A percentile compares a stretch with the other conserved stretches of the same genome.
These are phyloP conservation scores for Pestalotiopsis fici DNA, from an alignment of 2,329 filamentous ascomycete genomes.

Conservation along the genomic window DNA sequence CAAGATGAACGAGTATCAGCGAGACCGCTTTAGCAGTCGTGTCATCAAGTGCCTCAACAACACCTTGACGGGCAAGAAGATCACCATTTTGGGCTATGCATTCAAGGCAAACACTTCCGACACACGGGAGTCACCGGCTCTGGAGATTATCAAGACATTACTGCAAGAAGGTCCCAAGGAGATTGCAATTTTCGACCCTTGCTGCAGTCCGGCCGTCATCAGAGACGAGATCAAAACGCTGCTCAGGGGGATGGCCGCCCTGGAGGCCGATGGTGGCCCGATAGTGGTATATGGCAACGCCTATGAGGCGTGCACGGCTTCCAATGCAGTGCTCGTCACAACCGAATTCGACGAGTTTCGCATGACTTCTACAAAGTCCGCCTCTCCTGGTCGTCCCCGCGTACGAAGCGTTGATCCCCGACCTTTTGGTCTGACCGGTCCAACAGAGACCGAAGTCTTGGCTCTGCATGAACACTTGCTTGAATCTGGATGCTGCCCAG, in stretches of 20 bases:
- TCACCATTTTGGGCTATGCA: slow-evolving; percentile 73
- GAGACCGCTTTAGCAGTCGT: slow-evolving; percentile 66
- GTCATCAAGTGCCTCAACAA: slow-evolving; percentile 69
- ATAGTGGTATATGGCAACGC: slow-evolving; percentile 49
- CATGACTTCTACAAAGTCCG: background rate
- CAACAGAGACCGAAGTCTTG: slow-evolving; percentile 47
- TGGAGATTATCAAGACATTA: slow-evolving; percentile 67
- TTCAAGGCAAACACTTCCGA: slow-evolving; percentile 82
- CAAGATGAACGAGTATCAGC: slow-evolving; percentile 76
- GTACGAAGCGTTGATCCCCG: slow-evolving; percentile 44
- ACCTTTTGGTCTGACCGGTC: slow-evolving; percentile 38
- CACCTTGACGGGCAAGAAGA: slow-evolving; percentile 69
- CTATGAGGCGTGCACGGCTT: slow-evolving; percentile 49
- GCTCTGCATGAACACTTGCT: slow-evolving; percentile 48
- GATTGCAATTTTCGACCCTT: slow-evolving; percentile 70
- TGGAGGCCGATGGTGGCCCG: slow-evolving; percentile 40
- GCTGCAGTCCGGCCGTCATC: slow-evolving; percentile 53
- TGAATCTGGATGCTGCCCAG: slow-evolving; percentile 21
- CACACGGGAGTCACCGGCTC: slow-evolving; percentile 69
- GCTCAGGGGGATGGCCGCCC: slow-evolving; percentile 31
- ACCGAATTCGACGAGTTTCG: slow-evolving; percentile 53
- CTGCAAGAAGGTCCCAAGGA: slow-evolving; percentile 64
- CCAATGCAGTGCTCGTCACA: slow-evolving; percentile 54
- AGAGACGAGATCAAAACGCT: slow-evolving; percentile 50
- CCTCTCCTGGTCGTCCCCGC: background rate